Base-by-base conservation (phyloP, 768 basidiomycete genomes). In the Rhizopogon vulgaris region DNA sequence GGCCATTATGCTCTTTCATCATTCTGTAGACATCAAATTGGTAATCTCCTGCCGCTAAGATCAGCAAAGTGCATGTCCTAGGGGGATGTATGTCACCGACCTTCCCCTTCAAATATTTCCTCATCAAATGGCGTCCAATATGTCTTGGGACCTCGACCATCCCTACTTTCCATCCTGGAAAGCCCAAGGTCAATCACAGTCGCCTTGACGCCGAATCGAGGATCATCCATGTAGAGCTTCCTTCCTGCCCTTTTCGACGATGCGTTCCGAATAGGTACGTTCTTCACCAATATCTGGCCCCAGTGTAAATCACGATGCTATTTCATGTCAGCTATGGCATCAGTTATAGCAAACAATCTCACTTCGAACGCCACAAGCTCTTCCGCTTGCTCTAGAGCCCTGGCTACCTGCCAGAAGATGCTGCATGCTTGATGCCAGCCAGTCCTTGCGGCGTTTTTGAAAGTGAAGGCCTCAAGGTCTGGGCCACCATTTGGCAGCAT, bases 301-400 rank as follows among this genome's bases (percentile, higher is more conserved):
- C 91, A 92, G 61, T 99, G 96, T n/a, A 99, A 80, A 67, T 99
- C 96, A 30, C 96, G 92, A 69, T 99, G 96, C 95, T 99, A 61
- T 45, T 34, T 32, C 4, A 46, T 18, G 38, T 27, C 27, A 43
- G 48, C 55, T 28, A 58, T 49, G 10, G 47, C 38, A 50, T 17
- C 41, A 25, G 3, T 41, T 14, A 41, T 41, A 30, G 12, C 6
- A 15, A 6, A 48, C 36, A 54, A 27, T 40, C 79, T 51, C 56
- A 96, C 95, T 81, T 99, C 96, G 52, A 99, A 98, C 11, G 80
- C 75, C 12, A 86, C 83, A 45, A 85, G 70, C 34, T 79, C 75
- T 64, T 99, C 96, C 2, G 92, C 96, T 40, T 80, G 76, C 0
- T 82, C 82, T 3, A 98, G 77, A 3, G 89, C 73, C 49, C 82